Percentiles rank a stretch among this genome's conserved stretches.
Evolutionary conservation across 1,284 basidiomycete species (phyloP).

Genomic region (Pseudozyma sp.): DNA sequence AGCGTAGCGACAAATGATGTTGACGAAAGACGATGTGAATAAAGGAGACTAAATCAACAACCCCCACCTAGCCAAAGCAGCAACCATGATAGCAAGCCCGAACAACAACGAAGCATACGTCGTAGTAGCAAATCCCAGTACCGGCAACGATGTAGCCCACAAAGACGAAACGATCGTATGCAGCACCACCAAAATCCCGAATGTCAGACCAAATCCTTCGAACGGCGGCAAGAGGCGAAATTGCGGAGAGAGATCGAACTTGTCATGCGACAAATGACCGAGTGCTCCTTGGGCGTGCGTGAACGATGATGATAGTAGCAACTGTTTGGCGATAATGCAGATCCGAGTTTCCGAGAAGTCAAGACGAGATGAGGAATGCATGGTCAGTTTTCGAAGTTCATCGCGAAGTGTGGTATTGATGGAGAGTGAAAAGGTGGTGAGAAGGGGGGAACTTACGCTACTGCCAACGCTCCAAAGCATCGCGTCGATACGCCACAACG

Average conservation of each 20-base stretch:
- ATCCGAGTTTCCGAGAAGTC: too few relatives aligned
- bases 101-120: constrained; percentile 61
- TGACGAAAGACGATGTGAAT: background rate
- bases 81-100: constrained; percentile 56
- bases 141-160: constrained; percentile 58
- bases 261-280: constrained; percentile 21
- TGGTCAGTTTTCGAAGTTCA: background rate
- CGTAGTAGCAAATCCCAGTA: constrained; percentile 55
- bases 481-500: constrained; percentile 63
- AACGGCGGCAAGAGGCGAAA: constrained; percentile 52
- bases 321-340: constrained; percentile 4
- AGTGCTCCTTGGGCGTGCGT: constrained; percentile 56
- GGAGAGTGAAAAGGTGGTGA: background rate
- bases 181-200: constrained; percentile 45
- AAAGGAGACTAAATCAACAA: constrained; percentile 35
- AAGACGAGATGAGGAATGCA: background rate
- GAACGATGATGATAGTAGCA: constrained; percentile 58
- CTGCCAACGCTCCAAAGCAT: constrained; percentile 64
- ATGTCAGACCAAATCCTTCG: constrained; percentile 34
- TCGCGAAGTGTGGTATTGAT: too few relatives aligned
- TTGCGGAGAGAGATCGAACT: constrained; percentile 31
- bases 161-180: constrained; percentile 55
- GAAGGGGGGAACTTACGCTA: constrained; percentile 23
- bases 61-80: constrained; percentile 59
- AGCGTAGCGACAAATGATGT: background rate